A percentile compares a stretch with the other conserved stretches of the same genome.
phyloP scores from a whole-genome alignment of 441 rosid species.

The Gossypium gossypioides region DNA sequence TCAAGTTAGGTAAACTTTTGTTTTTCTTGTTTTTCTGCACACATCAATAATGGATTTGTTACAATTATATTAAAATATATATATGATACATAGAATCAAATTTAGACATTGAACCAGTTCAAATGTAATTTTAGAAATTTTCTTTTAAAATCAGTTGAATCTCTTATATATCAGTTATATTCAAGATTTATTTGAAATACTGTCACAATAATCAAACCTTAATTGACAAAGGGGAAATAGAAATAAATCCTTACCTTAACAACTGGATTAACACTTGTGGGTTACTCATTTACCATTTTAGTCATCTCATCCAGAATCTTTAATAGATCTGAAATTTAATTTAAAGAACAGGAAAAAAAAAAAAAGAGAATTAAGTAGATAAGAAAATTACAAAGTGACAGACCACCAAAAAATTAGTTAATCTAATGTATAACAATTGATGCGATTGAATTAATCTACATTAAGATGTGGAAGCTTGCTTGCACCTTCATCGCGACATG shows the following conservation, averaged over 20 bases:
- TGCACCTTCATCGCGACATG: conserved; percentile 11
- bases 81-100: too few relatives aligned
- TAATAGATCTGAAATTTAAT: not conserved
- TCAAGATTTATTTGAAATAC: not conserved
- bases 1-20: too few relatives aligned
- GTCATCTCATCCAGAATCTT: not conserved
- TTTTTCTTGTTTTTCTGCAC: too few relatives aligned
- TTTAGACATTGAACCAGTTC: too few relatives aligned
- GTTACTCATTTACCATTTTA: not conserved
- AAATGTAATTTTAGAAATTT: too few relatives aligned
- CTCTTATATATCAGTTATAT: too few relatives aligned
- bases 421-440: not conserved
- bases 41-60: too few relatives aligned
- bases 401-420: not conserved
- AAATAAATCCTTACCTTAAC: not conserved
- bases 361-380: not conserved
- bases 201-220: not conserved
- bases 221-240: not conserved
- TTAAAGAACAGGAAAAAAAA: not conserved
- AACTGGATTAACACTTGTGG: not conserved
- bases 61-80: too few relatives aligned
- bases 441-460: not conserved
- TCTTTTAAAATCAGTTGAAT: too few relatives aligned
- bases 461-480: conserved; percentile 9
- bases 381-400: not conserved